Percentiles rank a stretch among this genome's conserved stretches.
Conservation (phyloP, 345 rosid species). For the Ricinus communis region DNA sequence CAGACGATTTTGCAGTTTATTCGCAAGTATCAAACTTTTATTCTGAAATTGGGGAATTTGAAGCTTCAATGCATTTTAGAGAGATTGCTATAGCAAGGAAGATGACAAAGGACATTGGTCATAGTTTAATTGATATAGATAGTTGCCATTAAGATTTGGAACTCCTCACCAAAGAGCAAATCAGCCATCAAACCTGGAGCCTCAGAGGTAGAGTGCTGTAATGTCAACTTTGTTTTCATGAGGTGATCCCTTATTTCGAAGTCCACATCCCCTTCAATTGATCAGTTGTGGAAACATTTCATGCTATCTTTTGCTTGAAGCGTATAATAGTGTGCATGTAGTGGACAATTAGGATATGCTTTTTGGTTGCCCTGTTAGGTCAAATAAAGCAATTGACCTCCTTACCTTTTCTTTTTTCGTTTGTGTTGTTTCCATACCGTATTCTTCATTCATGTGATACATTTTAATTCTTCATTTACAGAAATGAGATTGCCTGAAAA, state of each 20-base stretch:
- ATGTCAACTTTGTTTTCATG: conserved; percentile 33
- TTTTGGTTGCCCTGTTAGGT: conserved; percentile 37
- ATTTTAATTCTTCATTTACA: conserved; percentile 11
- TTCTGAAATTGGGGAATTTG: conserved; percentile 64
- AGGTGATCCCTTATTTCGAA: conserved; percentile 31
- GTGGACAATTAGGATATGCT: conserved; percentile 23
- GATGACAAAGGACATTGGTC: conserved; percentile 56
- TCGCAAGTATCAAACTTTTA: conserved; percentile 69
- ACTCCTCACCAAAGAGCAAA: conserved; percentile 7
- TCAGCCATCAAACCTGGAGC: background rate
- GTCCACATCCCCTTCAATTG: conserved; percentile 27
- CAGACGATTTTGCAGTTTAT: conserved; percentile 51
- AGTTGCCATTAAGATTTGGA: conserved; percentile 16
- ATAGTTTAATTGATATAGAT: conserved; percentile 48
- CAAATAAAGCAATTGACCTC: conserved; percentile 39
- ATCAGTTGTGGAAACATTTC: conserved; percentile 21
- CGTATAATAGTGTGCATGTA: conserved; percentile 28
- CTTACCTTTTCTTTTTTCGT: conserved; percentile 2
- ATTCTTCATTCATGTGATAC: conserved; percentile 14
- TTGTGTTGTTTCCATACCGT: conserved; percentile 3
- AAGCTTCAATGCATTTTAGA: conserved; percentile 47
- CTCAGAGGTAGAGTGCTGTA: background rate
- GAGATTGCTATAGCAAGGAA: conserved; percentile 54
- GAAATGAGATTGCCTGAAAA: conserved; percentile 2
- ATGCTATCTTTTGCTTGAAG: conserved; percentile 51